Conservation (phyloP, 2,329 filamentous ascomycete species). For the Microcyclospora tardicrescens region DNA sequence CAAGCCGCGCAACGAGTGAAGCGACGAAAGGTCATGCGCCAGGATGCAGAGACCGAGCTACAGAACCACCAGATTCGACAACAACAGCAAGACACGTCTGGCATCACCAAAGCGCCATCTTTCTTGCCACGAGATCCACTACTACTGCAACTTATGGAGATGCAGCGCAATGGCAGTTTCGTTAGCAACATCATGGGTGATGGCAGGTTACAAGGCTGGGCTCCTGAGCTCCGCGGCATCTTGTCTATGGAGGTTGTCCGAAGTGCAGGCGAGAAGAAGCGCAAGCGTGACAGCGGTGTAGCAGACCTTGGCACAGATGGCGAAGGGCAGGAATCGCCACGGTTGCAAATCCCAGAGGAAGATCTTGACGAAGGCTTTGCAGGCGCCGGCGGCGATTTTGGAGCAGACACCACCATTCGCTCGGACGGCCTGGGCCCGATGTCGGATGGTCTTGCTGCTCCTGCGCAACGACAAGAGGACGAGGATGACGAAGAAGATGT, state of each 20-base stretch:
- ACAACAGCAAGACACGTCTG: slow-evolving; percentile 73
- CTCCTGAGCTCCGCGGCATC: slow-evolving; percentile 82
- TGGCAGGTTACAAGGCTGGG: slow-evolving; percentile 62
- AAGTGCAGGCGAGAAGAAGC: slow-evolving; percentile 68
- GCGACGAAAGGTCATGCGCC: slow-evolving; percentile 67
- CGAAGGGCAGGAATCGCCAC: slow-evolving; percentile 16
- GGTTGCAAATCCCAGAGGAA: slow-evolving; percentile 19
- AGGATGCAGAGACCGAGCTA: slow-evolving; percentile 71
- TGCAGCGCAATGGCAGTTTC: slow-evolving; percentile 85
- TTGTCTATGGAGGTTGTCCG: slow-evolving; percentile 75
- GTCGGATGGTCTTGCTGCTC: slow-evolving; percentile 12
- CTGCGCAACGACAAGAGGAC: slow-evolving; percentile 12
- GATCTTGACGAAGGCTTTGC: slow-evolving; percentile 19
- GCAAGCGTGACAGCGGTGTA: slow-evolving; percentile 82
- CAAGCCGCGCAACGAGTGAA: slow-evolving; percentile 58
- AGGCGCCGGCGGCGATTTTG: slow-evolving; percentile 23
- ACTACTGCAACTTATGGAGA: slow-evolving; percentile 73
- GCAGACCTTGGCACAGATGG: slow-evolving; percentile 53
- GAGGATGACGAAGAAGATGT: slow-evolving; percentile 20
- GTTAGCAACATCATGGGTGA: slow-evolving; percentile 77
- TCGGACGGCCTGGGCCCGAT: slow-evolving; percentile 9
- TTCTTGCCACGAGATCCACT: slow-evolving; percentile 82
- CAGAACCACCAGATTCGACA: slow-evolving; percentile 67
- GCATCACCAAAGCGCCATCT: slow-evolving; percentile 68
- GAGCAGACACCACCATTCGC: slow-evolving; percentile 10